Evolutionary conservation across 805 yeast species (phyloP), one percentile per base, ranked within the genome.

Genomic region (Kockiozyma suomiensis): DNA sequence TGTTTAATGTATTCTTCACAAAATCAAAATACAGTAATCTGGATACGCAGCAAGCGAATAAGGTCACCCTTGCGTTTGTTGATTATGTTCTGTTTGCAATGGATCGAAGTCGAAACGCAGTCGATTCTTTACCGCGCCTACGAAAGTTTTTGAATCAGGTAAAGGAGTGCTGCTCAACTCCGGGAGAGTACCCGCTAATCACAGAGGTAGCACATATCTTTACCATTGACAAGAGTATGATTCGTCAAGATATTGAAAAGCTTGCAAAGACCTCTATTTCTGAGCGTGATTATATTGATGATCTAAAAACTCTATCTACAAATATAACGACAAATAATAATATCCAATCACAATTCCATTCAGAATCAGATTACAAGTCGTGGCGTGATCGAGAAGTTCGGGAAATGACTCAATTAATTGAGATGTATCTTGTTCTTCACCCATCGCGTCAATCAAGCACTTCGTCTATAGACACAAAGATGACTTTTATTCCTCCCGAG

Each of bases 321-420:
- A 28, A 15, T 23, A 49, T 61, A 13, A n/a, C 26, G 15, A 45
- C 56, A 35, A 40, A 48, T 17, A 15, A 32, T 17, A 26, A 48
- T 3, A 37, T 21, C 10, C 28, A 21, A 25, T 48, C 28, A 17
- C 79, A 79, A 60, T 83, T 82, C 67, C 69, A 69, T 1, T 54
- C 66, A 1, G 67, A 64, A 1, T 70, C 68, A 3, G 71, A 65
- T 3, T 82, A 77, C 66, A 67, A 70, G 32, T 50, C 61, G 0
- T 82, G 85, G 85, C 75, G 79, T 56, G 70, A 71, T 4, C 57
- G 65, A 8, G 82, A 80, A 59, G 52, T 71, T 0, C 66, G 66
- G 1, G 77, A 73, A 7, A 63, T 77, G 10, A 68, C 69, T 4
- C 64, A 56, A 25, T 58, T 79, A 5, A 66, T 76, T 2, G 68